Evolutionary conservation across 208 protist species (phyloP).

Genomic region (Crithidia sp.): DNA sequence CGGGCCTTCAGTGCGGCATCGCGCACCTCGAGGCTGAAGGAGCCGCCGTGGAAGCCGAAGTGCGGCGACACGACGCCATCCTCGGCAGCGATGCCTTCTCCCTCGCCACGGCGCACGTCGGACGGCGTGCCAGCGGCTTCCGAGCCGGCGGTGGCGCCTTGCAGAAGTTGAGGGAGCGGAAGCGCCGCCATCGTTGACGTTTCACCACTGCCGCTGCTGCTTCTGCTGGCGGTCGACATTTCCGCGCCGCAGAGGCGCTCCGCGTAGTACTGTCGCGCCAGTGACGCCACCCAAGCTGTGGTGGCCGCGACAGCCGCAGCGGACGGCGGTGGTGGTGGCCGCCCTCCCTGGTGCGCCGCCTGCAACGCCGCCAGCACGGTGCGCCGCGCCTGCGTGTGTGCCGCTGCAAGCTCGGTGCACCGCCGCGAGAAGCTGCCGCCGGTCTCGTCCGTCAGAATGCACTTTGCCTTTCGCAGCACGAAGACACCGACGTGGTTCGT

Average conservation of each 20-base stretch:
- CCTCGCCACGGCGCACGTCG: neutral
- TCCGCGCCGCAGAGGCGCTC: neutral
- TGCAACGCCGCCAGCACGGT: constrained; percentile 1
- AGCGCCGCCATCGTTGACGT: neutral
- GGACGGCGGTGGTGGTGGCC: neutral
- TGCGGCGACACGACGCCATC: constrained; percentile 1
- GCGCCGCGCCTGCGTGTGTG: constrained; percentile 25
- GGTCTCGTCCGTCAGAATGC: constrained; percentile 53
- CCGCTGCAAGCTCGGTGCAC: constrained; percentile 32
- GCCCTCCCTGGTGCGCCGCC: neutral
- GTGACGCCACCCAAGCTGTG: constrained; percentile 3
- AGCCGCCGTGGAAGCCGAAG: constrained; percentile 54
- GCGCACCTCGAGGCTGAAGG: constrained; percentile 71
- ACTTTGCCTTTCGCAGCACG: constrained; percentile 72
- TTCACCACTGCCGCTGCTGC: no score
- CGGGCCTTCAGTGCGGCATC: constrained; percentile 47
- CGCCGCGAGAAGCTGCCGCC: constrained; percentile 39
- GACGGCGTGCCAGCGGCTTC: no score
- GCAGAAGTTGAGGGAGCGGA: no score
- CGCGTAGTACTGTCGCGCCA: constrained; percentile 11
- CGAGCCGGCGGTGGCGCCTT: no score
- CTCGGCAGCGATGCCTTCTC: neutral
- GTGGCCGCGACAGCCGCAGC: constrained; percentile 8
- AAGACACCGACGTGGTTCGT: constrained; percentile 79
- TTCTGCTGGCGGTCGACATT: no score